phyloP scores from a whole-genome alignment of 106 monocot species.

The Dendrobium catenatum region DNA sequence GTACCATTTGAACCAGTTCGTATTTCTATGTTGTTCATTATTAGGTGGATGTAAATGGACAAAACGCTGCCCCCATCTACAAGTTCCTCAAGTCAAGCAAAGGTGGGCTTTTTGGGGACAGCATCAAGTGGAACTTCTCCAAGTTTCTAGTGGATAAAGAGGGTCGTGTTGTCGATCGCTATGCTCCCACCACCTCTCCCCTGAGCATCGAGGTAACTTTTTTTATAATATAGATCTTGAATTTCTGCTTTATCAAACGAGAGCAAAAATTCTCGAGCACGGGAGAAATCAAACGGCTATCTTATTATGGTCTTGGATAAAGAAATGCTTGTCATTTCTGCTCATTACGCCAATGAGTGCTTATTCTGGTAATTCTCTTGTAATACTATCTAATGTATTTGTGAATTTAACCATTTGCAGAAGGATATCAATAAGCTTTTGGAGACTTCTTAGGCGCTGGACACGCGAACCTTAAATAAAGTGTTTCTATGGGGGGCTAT shows the following conservation, averaged over 20 bases:
- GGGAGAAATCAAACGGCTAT: not conserved
- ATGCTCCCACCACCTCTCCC: slow-evolving; percentile 85
- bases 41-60: slow-evolving; percentile 93
- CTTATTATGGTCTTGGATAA: not conserved
- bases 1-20: not conserved
- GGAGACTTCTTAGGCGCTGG: not conserved
- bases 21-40: not conserved
- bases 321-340: too few relatives aligned
- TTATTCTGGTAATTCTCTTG: not conserved
- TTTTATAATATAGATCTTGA: not conserved
- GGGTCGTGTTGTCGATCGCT: slow-evolving; percentile 77
- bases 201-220: slow-evolving; percentile 62
- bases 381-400: not conserved
- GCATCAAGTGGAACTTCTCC: slow-evolving; percentile 77
- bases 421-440: slow-evolving; percentile 1
- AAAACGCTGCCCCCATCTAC: slow-evolving; percentile 68
- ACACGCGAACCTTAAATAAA: not conserved
- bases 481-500: not conserved
- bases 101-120: slow-evolving; percentile 63
- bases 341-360: not conserved
- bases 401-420: not conserved
- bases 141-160: slow-evolving; percentile 56
- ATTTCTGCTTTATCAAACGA: not conserved
- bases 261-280: not conserved
- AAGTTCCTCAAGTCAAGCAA: slow-evolving; percentile 86